Evolutionary conservation across 768 basidiomycete genomes (phyloP), one percentile per base, ranked within the genome.

Genomic region (Kwoniella pini): DNA sequence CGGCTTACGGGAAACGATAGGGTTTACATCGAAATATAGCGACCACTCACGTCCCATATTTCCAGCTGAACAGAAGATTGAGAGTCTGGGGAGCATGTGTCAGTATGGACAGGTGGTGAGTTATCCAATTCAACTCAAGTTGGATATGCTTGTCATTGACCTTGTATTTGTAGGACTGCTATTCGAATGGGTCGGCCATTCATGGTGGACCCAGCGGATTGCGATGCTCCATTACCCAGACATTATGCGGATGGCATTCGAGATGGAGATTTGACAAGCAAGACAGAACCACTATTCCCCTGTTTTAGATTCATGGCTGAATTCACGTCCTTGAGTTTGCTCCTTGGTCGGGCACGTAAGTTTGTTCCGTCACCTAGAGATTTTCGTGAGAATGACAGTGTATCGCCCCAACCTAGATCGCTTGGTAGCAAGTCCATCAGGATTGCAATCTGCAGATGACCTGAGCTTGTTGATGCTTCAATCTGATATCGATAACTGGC

Each of bases 11-110:
- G 31, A 13, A 7, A 28, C 3, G 6, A 54, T 27, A 67, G 66
- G 66, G 28, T 7, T 39, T 64, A 21, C 66, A 67, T 49, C 62
- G 66, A 3, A 58, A 63, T 27, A 44, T 67, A 19, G 56, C 62
- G 12, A 31, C 58, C 4, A 57, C 28, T 17, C 50, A 31, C 19
- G 52, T 67, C 2, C 66, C 66, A 2, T 52, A 42, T 19, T 44
- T 52, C 42, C 66, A 67, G 51, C 57, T 60, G 17, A 60, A 67
- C 43, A 54, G 66, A 12, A 46, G 66, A 9, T 22, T 44, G 30
- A 45, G 66, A n/a, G 66, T 67, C 0, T 67, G 66, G 66, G 66
- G 58, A n/a, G 66, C 62, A 6, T 67, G 66, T 44, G 30, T 63
- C n/a, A 21, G 38, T 52, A 62, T 46, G 31, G 66, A 67, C 46